phyloP scores from a whole-genome alignment of 345 rosid species.

The Melaleuca quinquenervia region DNA sequence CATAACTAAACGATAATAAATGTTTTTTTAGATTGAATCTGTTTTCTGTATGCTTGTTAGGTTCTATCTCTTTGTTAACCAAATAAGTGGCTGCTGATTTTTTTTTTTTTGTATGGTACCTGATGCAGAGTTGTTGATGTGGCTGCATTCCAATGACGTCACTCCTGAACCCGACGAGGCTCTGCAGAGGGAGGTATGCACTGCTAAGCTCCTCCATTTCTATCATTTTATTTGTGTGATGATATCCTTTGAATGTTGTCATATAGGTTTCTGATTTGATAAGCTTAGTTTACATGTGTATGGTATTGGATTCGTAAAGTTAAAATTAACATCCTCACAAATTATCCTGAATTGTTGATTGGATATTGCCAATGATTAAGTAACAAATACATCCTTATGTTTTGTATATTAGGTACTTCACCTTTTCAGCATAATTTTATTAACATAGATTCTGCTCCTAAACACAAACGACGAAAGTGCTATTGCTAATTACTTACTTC shows the following conservation, averaged over 20 bases:
- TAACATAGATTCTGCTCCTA: too few species aligned
- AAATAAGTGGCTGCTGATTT: background rate
- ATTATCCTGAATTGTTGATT: background rate
- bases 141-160: background rate
- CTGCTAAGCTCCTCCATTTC: background rate
- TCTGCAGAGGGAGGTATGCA: background rate
- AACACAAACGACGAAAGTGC: background rate
- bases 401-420: accelerated
- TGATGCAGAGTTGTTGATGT: background rate
- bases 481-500: background rate
- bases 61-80: background rate
- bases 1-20: too few species aligned
- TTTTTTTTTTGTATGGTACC: background rate
- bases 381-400: too few species aligned
- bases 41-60: background rate
- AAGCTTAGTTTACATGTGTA: background rate
- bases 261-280: background rate
- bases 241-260: background rate
- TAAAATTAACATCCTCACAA: background rate
- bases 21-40: background rate
- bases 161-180: background rate
- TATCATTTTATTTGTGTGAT: background rate
- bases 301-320: background rate
- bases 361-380: background rate
- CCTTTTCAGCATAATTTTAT: background rate